Percentiles rank a stretch among this genome's conserved stretches.
Evolutionary conservation across 768 basidiomycete genomes (phyloP).

Genomic region (Collybia sp.): DNA sequence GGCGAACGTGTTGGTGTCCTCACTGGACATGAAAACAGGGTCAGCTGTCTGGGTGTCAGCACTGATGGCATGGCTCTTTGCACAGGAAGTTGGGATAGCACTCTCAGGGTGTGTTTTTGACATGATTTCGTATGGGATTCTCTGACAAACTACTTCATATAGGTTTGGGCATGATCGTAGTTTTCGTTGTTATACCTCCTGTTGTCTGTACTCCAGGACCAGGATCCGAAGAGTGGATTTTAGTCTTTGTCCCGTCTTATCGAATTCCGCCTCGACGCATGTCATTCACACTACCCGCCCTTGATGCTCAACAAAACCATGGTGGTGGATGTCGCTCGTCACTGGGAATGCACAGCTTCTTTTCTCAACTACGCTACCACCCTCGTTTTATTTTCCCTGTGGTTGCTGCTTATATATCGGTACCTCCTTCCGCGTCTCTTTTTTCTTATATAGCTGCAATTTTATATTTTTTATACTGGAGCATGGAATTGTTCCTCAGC

Average conservation of each 20-base stretch:
- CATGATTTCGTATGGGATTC: not conserved
- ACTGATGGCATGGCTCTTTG: constrained; percentile 98
- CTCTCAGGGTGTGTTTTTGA: constrained; percentile 70
- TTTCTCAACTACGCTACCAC: no score
- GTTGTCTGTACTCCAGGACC: constrained; percentile 5
- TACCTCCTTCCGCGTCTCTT: constrained; percentile 26
- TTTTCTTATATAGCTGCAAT: constrained; percentile 45
- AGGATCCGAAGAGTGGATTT: no score
- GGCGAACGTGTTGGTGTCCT: constrained; percentile 97
- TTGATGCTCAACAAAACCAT: no score
- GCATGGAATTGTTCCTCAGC: not conserved
- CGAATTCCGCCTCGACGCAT: no score
- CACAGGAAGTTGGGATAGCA: constrained; percentile 98
- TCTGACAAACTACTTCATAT: constrained; percentile 9
- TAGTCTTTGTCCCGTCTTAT: no score
- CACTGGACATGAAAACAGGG: constrained; percentile 97
- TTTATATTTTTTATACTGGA: constrained; percentile 15
- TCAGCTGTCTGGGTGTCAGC: constrained; percentile 94
- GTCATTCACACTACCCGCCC: no score
- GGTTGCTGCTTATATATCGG: constrained; percentile 28
- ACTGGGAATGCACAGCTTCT: not conserved
- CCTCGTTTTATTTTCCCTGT: constrained; percentile 17
- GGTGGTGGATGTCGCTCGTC: constrained; percentile 48
- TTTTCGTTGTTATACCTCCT: constrained; percentile 9
- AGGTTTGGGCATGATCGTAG: constrained; percentile 80